Conservation (phyloP, 106 monocot genomes). For the Dactylorhiza incarnata region DNA sequence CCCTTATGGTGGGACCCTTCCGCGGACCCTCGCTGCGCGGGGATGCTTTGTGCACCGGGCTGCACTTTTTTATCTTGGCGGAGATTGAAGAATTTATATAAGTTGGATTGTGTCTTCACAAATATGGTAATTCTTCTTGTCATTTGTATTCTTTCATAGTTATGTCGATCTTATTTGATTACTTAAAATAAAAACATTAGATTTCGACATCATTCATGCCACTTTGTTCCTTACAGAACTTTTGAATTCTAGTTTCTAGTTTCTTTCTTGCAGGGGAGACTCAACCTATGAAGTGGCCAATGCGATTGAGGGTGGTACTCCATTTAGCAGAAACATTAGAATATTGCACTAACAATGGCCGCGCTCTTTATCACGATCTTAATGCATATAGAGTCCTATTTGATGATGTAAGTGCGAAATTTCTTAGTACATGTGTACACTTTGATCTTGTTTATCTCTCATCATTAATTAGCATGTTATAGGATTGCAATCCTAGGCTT, state of each 20-base stretch:
- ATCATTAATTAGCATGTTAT: constrained; percentile 8
- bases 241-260: not conserved
- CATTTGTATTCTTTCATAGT: not conserved
- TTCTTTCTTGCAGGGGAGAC: constrained; percentile 25
- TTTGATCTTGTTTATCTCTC: constrained; percentile 1
- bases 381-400: constrained; percentile 44
- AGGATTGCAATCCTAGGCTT: constrained; percentile 53
- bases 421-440: not conserved
- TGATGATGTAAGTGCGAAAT: constrained; percentile 27
- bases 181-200: not conserved
- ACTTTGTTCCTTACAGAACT: not conserved
- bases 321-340: constrained; percentile 43
- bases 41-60: too few relatives aligned
- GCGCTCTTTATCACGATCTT: constrained; percentile 42
- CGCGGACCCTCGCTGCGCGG: too few relatives aligned
- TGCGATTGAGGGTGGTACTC: constrained; percentile 37
- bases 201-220: not conserved
- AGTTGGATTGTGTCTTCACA: not conserved
- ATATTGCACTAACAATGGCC: constrained; percentile 32
- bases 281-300: constrained; percentile 37
- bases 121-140: not conserved
- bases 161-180: not conserved
- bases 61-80: not conserved
- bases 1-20: too few relatives aligned
- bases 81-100: not conserved